Base-by-base conservation (phyloP, 805 yeast genomes). In the Starmerella kuoi region DNA sequence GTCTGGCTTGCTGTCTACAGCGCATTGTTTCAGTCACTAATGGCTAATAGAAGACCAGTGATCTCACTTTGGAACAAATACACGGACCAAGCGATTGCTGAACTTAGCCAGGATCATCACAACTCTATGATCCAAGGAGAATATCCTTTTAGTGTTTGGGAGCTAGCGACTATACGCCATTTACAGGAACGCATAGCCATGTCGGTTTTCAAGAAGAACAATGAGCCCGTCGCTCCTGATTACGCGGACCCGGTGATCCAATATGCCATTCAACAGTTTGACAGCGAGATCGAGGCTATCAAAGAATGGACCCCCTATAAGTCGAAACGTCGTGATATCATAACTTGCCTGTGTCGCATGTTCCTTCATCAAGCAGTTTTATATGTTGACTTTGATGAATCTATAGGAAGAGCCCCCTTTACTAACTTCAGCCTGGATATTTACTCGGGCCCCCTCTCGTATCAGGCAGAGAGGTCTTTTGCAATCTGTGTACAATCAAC, bases 1-100 rank as follows among this genome's bases (percentile, higher is more conserved):
- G 50, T 79, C 21, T 67, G 80, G 41, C 55, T 51, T 5, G 44
- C 55, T 2, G 48, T 46, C 7, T 51, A 51, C 26, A 25, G 46
- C 4, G 32, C 47, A n/a, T 18, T 35, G 19, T 50, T 51, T 28
- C 48, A 51, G 35, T 35, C 35, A 9, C 31, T 82, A 20, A 63
- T 81, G 41, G 76, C 80, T 44, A 61, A 82, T 45, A 65, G 87
- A 45, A 69, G 91, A 50, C 66, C 76, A 31, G 65, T 76, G 8
- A 72, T 70, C 42, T 73, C 56, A 20, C 43, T 49, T 28, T 63
- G 61, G 61, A 59, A 63, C 34, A 70, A 73, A 1, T 77, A 71
- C 50, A 70, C 79, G 36, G 77, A 77, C 43, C 76, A 72, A 41
- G 76, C 83, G 50, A 77, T 78, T 52, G 28, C 35, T 3, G 12